Conservation (phyloP, 2,329 filamentous ascomycete species). For the Claviceps paspali region DNA sequence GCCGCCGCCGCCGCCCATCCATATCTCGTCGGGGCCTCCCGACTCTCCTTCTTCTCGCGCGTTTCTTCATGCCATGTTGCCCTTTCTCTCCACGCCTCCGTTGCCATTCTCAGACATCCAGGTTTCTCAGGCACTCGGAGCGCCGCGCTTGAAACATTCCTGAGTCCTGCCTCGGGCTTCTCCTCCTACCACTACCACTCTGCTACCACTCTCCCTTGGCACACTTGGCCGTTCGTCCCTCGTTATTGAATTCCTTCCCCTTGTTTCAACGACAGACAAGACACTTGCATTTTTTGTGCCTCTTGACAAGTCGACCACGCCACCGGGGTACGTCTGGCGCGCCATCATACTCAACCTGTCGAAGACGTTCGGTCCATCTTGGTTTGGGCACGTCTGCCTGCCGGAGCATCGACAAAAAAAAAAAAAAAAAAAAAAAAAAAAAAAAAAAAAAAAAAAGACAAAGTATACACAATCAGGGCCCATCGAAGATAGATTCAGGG, state of each 20-base stretch:
- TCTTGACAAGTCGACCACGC: no score
- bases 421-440: no score
- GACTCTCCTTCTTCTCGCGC: conserved; percentile 3
- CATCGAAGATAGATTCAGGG: no score
- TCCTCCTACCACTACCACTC: neutral
- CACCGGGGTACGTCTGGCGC: neutral
- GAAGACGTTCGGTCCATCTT: no score
- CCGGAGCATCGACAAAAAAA: no score
- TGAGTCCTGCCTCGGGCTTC: no score
- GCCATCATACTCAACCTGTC: no score
- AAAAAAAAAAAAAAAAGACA: no score
- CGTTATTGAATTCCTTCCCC: conserved; percentile 9
- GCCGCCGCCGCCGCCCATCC: conserved; percentile 2
- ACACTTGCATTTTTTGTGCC: no score
- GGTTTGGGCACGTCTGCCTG: no score
- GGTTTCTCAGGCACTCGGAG: neutral
- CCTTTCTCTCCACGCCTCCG: conserved; percentile 1
- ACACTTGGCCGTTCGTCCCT: conserved; percentile 2
- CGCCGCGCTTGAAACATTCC: conserved; percentile 6
- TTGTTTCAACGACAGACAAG: conserved; percentile 5
- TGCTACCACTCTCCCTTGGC: conserved; percentile 4
- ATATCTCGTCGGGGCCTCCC: conserved; percentile 5
- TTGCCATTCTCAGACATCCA: conserved; percentile 3
- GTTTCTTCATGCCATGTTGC: neutral
- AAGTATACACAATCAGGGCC: no score